Evolutionary conservation across 2,329 filamentous ascomycete genomes (phyloP).

Genomic region (Cordyceps militaris): DNA sequence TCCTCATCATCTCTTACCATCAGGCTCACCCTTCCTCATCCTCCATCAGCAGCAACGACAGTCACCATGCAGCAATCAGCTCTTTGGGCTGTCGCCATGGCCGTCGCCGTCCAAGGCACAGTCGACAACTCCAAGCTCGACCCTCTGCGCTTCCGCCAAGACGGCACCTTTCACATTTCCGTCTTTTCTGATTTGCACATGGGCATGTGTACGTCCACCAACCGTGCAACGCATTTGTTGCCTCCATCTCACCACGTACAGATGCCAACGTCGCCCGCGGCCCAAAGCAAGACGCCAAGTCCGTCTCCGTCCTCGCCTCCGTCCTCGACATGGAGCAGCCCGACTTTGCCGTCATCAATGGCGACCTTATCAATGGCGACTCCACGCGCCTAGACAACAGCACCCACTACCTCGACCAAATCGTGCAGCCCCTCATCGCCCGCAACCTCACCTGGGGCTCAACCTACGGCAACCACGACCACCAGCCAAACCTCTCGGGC

Average conservation of each 20-base stretch:
- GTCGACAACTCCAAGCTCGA: constrained; percentile 5
- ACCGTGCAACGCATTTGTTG: not conserved
- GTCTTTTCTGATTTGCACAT: constrained; percentile 13
- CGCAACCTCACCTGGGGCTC: constrained; percentile 56
- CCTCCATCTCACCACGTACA: not conserved
- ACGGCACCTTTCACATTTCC: constrained; percentile 14
- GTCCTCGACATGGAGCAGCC: constrained; percentile 24
- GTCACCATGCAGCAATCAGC: not conserved
- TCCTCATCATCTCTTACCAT: not conserved
- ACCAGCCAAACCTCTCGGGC: constrained; percentile 50
- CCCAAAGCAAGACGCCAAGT: constrained; percentile 30
- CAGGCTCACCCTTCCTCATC: not conserved
- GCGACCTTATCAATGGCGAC: constrained; percentile 65
- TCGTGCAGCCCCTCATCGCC: constrained; percentile 50
- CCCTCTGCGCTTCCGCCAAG: constrained; percentile 9
- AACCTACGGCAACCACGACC: constrained; percentile 67
- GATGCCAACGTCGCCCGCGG: constrained; percentile 28
- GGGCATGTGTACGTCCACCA: constrained; percentile 10
- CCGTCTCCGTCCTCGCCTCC: constrained; percentile 27
- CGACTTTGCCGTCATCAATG: constrained; percentile 37
- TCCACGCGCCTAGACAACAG: constrained; percentile 47
- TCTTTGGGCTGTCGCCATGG: not conserved
- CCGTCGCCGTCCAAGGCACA: not conserved
- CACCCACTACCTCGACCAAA: constrained; percentile 50
- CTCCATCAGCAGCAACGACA: not conserved